phyloP scores from a whole-genome alignment of 1,284 basidiomycete genomes.

The Heterobasidion irregulare region DNA sequence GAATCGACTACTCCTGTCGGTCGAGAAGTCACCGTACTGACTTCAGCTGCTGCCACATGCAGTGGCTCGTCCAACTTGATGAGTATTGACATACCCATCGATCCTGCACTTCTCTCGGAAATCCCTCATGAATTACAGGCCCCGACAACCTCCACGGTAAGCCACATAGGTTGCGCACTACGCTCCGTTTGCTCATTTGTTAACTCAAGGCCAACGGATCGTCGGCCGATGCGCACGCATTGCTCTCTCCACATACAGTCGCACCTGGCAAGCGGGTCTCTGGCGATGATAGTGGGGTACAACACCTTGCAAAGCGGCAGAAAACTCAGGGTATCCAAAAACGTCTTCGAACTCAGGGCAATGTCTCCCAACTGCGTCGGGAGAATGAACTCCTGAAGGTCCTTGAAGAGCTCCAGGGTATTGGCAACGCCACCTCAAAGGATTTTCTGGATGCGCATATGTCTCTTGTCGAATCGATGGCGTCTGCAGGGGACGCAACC shows the following conservation, averaged over 20 bases:
- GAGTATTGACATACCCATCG: not conserved
- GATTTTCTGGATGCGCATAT: slow-evolving; percentile 61
- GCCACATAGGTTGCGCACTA: too few relatives aligned
- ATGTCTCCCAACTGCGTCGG: slow-evolving; percentile 66
- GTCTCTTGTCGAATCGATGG: slow-evolving; percentile 44
- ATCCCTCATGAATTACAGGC: not conserved
- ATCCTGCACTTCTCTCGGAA: slow-evolving; percentile 2
- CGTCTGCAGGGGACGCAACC: slow-evolving; percentile 50
- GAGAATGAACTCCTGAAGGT: slow-evolving; percentile 69
- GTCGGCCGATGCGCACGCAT: not conserved
- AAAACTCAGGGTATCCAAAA: slow-evolving; percentile 2
- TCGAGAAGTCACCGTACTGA: not conserved
- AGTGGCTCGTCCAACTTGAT: not conserved
- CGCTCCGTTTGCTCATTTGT: too few relatives aligned
- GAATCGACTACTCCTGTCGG: not conserved
- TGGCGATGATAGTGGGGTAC: not conserved
- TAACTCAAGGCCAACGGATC: too few relatives aligned
- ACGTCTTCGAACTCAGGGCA: slow-evolving; percentile 34
- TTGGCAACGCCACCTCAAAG: slow-evolving; percentile 54
- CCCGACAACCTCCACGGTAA: too few relatives aligned
- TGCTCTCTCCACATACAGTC: not conserved
- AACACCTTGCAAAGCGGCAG: not conserved
- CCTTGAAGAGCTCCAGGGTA: slow-evolving; percentile 53
- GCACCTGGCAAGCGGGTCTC: not conserved
- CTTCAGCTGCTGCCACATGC: not conserved